Evolutionary conservation across 352 stramenopile species (phyloP), one percentile per base, ranked within the genome.

Genomic region (Aphanomyces cochlioides): DNA sequence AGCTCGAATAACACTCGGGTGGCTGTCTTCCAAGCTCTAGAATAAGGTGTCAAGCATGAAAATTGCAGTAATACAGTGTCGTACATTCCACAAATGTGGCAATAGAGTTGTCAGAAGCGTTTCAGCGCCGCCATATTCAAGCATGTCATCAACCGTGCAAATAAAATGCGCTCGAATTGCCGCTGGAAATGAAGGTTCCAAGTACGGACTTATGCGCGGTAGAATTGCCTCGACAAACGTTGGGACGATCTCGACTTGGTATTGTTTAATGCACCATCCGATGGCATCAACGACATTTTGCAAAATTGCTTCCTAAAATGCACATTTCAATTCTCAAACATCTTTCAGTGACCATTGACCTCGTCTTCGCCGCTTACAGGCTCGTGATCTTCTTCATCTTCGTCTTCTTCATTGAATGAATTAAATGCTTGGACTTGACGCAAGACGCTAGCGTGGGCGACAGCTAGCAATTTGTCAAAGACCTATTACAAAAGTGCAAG

Each of bases 61-160:
- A 50, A 67, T 21, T 1, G 45, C 5, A 40, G 4, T 0, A 12
- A 50, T n/a, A 50, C 17, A 34, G 50, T 58, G n/a, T 7, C 56
- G 15, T 73, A 73, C 56, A 36, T 61, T 70, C 64, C 45, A 70
- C 8, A 95, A 75, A 74, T 93, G 84, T 39, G 74, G 75, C 57
- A 93, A 75, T 67, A 95, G 90, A 39, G 82, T 66, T 8, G 87
- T 83, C 41, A 93, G 73, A n/a, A 93, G 73, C 1, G 83, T 80
- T 15, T 79, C 77, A 60, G 71, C 74, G 45, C 82, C 85, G 66
- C 87, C 91, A 79, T 93, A 85, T 76, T 95, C 87, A 56, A 95
- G 89, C 57, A 95, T 80, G 74, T 95, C 87, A 72, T 95, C 87
- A 53, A 95, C 82, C 79, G 92, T 93, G 79, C 87, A 95, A 72